Base-by-base conservation (phyloP, 2,329 filamentous ascomycete genomes). In the Gaeumannomyces tritici region DNA sequence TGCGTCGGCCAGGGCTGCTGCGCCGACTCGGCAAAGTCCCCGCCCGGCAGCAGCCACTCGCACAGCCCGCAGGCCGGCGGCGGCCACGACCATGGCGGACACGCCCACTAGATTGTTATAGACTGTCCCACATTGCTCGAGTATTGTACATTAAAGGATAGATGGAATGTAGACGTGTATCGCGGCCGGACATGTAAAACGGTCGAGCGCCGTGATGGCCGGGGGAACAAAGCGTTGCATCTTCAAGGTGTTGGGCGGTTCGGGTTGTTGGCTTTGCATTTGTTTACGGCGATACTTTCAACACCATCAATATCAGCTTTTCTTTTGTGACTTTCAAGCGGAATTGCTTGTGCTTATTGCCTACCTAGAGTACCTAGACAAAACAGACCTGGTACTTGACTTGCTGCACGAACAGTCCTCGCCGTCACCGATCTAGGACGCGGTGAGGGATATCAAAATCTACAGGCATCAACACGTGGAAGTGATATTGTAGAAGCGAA, bases 1-100 rank as follows among this genome's bases (percentile, higher is more conserved):
- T 82, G 79, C 63, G 72, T 74, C 4, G 78, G 71, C 21, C 73
- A 75, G 68, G 78, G 77, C 18, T 82, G 79, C 72, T 82, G 79
- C 67, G 68, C 73, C 2, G 62, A 67, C 15, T 58, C 67, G 0
- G 73, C 70, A 21, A 70, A 71, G 54, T 70, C 69, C 21, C 71
- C 64, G 57, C 73, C 70, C 35, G 73, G 68, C 63, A 74, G 72
- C 63, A 69, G 73, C 63, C 72, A 73, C 33, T 71, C 72, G 26
- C 67, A 69, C 56, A 66, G 66, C 54, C 64, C 65, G 26, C 64
- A 57, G 7, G 65, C 71, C 47, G 64, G 72, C 72, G 60, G 74
- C 68, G 65, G 73, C 66, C 65, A 77, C 74, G 66, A 74, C 75
- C 29, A 55, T 33, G 47, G 29, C 33, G 35, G 54, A 18, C 59